A percentile compares a stretch with the other conserved stretches of the same genome.
These are phyloP conservation scores for Tulasnella sp. DNA, from an alignment of 768 basidiomycete genomes.

Conservation along the genomic window DNA sequence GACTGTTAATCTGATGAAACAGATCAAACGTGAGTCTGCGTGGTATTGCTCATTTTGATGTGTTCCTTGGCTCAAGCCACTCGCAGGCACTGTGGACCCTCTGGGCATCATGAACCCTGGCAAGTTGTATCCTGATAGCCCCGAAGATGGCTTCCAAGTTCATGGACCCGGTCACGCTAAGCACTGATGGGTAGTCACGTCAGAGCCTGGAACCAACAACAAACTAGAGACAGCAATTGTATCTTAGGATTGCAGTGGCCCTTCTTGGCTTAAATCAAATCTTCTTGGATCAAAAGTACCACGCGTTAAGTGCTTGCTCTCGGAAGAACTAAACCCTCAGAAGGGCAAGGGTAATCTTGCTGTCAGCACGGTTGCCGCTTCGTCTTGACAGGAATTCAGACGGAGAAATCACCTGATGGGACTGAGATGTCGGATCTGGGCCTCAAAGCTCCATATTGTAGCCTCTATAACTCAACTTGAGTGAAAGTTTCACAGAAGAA, in stretches of 20 bases:
- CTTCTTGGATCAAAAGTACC: background rate
- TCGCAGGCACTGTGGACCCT: slow-evolving; percentile 61
- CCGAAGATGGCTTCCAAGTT: slow-evolving; percentile 2
- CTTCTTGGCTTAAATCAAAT: background rate
- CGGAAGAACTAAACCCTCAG: too few species aligned
- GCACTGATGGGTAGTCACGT: background rate
- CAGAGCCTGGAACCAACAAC: background rate
- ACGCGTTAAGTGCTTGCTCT: background rate
- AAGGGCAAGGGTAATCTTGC: too few species aligned
- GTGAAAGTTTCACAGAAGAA: too few species aligned
- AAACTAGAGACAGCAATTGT: background rate
- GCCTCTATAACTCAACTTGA: too few species aligned
- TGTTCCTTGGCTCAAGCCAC: background rate
- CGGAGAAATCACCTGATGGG: too few species aligned
- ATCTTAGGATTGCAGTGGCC: background rate
- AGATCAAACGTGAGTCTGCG: slow-evolving; percentile 50
- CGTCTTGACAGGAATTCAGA: too few species aligned
- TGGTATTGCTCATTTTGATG: background rate
- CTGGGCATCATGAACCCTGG: slow-evolving; percentile 81
- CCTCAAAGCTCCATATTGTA: too few species aligned
- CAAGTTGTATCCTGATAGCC: slow-evolving; percentile 42
- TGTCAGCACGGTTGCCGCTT: too few species aligned
- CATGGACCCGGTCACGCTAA: background rate
- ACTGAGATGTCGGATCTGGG: too few species aligned
- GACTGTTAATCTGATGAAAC: slow-evolving; percentile 81